Evolutionary conservation across 352 stramenopile species (phyloP).

Genomic region (Phytophthora fragariae): DNA sequence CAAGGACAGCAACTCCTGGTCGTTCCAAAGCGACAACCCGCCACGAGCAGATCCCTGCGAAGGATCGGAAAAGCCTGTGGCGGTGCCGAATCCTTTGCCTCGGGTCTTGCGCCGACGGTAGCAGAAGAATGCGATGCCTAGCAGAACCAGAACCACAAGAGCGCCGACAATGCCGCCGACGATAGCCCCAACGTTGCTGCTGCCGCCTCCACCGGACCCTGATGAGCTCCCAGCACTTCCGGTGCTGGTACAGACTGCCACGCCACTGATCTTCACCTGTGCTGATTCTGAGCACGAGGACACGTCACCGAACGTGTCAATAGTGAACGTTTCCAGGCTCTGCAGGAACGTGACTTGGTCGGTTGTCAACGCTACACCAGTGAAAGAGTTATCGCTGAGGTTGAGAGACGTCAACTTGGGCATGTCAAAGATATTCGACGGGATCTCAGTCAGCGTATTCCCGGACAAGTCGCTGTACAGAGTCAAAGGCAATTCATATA

Average conservation of each 20-base stretch:
- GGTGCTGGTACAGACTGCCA: slow-evolving; percentile 49
- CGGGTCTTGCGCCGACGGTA: slow-evolving; percentile 35
- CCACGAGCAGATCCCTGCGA: slow-evolving; percentile 7
- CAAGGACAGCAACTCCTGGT: slow-evolving; percentile 58
- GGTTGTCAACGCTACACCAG: slow-evolving; percentile 45
- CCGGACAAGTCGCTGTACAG: slow-evolving; percentile 54
- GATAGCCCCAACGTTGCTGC: slow-evolving; percentile 47
- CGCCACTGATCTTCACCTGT: slow-evolving; percentile 34
- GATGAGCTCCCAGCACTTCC: slow-evolving; percentile 6
- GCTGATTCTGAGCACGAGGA: slow-evolving; percentile 32
- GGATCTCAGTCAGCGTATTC: slow-evolving; percentile 58
- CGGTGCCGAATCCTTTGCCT: slow-evolving; percentile 30
- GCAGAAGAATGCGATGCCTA: slow-evolving; percentile 35
- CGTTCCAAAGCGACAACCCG: slow-evolving; percentile 49
- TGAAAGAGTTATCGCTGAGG: slow-evolving; percentile 58
- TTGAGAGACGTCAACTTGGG: slow-evolving; percentile 51
- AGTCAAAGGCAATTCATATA: neutral
- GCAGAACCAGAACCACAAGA: slow-evolving; percentile 42
- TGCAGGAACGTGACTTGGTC: slow-evolving; percentile 55
- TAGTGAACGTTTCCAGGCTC: slow-evolving; percentile 43
- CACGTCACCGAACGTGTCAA: slow-evolving; percentile 49
- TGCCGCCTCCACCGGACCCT: slow-evolving; percentile 4
- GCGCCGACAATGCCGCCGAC: slow-evolving; percentile 55
- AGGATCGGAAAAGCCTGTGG: slow-evolving; percentile 18
- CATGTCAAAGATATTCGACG: slow-evolving; percentile 57